Evolutionary conservation across 2,329 filamentous ascomycete species (phyloP).

Genomic region (Penicillium glabrum): DNA sequence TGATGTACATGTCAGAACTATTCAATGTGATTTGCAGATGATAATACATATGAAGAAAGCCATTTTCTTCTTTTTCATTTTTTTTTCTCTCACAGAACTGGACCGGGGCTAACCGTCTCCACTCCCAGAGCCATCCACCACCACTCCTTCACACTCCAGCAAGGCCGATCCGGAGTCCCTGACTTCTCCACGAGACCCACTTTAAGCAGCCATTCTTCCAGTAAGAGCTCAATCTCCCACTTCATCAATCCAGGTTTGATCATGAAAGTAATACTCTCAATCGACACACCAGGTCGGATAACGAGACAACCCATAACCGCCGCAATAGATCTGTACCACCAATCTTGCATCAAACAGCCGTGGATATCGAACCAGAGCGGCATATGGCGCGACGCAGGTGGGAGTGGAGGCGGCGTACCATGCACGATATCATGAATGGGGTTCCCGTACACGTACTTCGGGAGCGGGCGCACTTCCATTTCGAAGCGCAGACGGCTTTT

Average conservation of each 20-base stretch:
- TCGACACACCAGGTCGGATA: conserved; percentile 41
- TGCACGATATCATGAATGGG: conserved; percentile 27
- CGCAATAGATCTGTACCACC: conserved; percentile 45
- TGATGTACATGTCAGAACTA: not conserved
- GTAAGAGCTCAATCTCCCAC: conserved; percentile 44
- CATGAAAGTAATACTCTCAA: conserved; percentile 35
- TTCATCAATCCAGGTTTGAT: conserved; percentile 39
- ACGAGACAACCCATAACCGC: conserved; percentile 45
- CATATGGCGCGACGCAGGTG: conserved; percentile 27
- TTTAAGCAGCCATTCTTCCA: conserved; percentile 40
- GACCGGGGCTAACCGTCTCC: not conserved
- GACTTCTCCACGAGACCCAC: conserved; percentile 20
- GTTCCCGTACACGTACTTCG: conserved; percentile 42
- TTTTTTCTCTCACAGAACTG: too few species aligned
- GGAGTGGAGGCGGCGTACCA: conserved; percentile 27
- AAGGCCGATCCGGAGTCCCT: conserved; percentile 13
- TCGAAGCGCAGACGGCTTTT: conserved; percentile 44
- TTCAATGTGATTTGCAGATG: not conserved
- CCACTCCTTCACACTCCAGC: conserved; percentile 39
- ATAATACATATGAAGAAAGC: not conserved
- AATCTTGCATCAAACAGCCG: conserved; percentile 31
- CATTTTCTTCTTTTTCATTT: not conserved
- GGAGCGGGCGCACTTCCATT: conserved; percentile 39
- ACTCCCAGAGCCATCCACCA: conserved; percentile 40
- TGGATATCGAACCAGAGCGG: conserved; percentile 53